Conservation (phyloP, 441 rosid genomes). For the Pelargonium fulgidum region DNA sequence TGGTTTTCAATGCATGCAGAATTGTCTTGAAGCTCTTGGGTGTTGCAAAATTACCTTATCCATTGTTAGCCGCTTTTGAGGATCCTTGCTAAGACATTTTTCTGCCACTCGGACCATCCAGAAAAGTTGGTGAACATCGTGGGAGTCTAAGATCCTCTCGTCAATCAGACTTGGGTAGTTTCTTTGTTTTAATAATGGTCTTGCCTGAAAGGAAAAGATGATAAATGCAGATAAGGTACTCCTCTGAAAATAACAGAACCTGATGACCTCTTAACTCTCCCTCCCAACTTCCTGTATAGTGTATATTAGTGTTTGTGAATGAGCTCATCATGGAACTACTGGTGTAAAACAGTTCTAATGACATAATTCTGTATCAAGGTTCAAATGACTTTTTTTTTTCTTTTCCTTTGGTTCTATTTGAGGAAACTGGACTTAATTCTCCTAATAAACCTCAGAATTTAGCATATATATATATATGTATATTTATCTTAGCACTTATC, state of each 20-base stretch:
- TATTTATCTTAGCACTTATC: neutral
- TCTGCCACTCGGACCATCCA: slow-evolving; percentile 29
- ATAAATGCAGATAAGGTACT: too few species aligned
- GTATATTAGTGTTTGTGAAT: too few species aligned
- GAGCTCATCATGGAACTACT: too few species aligned
- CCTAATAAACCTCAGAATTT: too few species aligned
- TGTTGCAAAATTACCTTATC: slow-evolving; percentile 23
- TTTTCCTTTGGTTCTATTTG: too few species aligned
- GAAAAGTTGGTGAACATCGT: slow-evolving; percentile 31
- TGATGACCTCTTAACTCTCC: too few species aligned
- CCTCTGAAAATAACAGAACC: neutral
- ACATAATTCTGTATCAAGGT: too few species aligned
- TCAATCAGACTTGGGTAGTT: slow-evolving; percentile 27
- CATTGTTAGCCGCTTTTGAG: slow-evolving; percentile 32
- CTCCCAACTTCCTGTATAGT: too few species aligned
- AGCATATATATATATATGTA: too few species aligned
- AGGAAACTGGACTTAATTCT: too few species aligned
- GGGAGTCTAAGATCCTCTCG: slow-evolving; percentile 21
- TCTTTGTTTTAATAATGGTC: slow-evolving; percentile 29
- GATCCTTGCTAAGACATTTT: slow-evolving; percentile 30
- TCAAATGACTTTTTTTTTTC: too few species aligned
- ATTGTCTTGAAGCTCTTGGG: neutral
- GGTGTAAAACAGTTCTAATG: too few species aligned
- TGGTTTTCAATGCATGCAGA: neutral
- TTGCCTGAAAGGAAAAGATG: slow-evolving; percentile 27